These are phyloP conservation scores for Candida boidinii DNA, from an alignment of 805 yeast species.

Conservation along the genomic window DNA sequence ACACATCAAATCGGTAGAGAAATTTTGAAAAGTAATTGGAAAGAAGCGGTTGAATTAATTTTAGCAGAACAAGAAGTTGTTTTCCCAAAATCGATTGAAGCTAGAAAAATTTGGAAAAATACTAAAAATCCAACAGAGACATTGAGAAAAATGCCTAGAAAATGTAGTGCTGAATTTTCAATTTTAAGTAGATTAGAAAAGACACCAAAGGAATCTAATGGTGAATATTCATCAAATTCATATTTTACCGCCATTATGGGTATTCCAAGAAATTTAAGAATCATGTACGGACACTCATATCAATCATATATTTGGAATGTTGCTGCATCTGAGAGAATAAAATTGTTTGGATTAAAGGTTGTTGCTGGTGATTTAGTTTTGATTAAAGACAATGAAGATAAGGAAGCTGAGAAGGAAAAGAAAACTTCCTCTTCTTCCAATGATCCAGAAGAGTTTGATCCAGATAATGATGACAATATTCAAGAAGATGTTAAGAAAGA, in stretches of 20 bases:
- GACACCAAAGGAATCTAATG: conserved; percentile 35
- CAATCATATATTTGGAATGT: conserved; percentile 94
- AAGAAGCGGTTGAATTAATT: conserved; percentile 68
- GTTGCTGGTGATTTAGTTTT: conserved; percentile 78
- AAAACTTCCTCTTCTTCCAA: neutral
- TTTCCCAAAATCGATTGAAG: conserved; percentile 73
- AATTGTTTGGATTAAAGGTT: conserved; percentile 57
- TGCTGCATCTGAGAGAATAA: conserved; percentile 71
- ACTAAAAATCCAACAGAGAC: conserved; percentile 61
- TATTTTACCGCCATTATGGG: conserved; percentile 77
- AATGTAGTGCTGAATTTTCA: conserved; percentile 78
- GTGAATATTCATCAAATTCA: conserved; percentile 39
- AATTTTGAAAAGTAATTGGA: conserved; percentile 68
- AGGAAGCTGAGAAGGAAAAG: neutral
- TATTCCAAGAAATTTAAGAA: conserved; percentile 83
- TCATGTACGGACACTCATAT: conserved; percentile 96
- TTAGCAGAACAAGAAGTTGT: conserved; percentile 81
- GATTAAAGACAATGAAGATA: conserved; percentile 26
- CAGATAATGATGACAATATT: conserved; percentile 41
- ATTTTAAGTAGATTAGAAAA: conserved; percentile 54
- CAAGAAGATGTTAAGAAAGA: conserved; percentile 64
- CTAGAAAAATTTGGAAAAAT: conserved; percentile 74
- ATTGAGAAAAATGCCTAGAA: conserved; percentile 71
- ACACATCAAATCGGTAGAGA: conserved; percentile 80
- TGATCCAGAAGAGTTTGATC: too few relatives aligned